A percentile compares a stretch with the other conserved stretches of the same genome.
These are phyloP conservation scores for Ceratocystiopsis sp. DNA, from an alignment of 2,329 filamentous ascomycete species.

Conservation along the genomic window DNA sequence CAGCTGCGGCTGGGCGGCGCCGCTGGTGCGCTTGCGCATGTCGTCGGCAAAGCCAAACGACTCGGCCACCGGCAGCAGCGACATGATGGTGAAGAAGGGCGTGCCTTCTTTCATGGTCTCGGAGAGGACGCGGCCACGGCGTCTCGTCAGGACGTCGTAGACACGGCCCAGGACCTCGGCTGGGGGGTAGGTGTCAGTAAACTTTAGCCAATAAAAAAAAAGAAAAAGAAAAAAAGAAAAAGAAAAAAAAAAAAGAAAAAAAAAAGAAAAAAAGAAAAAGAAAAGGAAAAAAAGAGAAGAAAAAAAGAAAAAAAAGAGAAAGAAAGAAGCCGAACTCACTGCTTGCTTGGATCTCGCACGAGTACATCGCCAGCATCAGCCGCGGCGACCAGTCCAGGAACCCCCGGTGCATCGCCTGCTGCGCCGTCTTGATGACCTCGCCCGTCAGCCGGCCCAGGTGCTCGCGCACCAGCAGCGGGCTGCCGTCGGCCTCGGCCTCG, in stretches of 20 bases:
- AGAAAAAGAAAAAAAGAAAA: not conserved
- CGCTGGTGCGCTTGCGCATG: slow-evolving; percentile 85
- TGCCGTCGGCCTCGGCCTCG: slow-evolving; percentile 11
- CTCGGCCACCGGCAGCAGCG: slow-evolving; percentile 78
- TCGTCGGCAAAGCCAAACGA: slow-evolving; percentile 94
- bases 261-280: too few relatives aligned
- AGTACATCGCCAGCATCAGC: slow-evolving; percentile 96
- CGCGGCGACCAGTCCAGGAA: slow-evolving; percentile 94
- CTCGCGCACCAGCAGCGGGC: slow-evolving; percentile 24
- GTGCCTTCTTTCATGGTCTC: slow-evolving; percentile 91
- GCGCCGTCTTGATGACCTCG: slow-evolving; percentile 80
- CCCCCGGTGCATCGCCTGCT: slow-evolving; percentile 64
- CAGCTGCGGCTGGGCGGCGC: slow-evolving; percentile 80
- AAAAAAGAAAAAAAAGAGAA: not conserved
- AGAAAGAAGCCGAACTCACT: slow-evolving; percentile 30
- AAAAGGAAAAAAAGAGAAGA: too few relatives aligned
- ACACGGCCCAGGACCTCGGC: slow-evolving; percentile 88
- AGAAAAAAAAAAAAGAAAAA: not conserved
- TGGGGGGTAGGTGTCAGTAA: too few relatives aligned
- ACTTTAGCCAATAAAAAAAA: too few relatives aligned
- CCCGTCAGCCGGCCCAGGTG: slow-evolving; percentile 69
- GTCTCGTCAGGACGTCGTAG: slow-evolving; percentile 92
- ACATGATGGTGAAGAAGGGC: slow-evolving; percentile 87
- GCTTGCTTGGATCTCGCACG: slow-evolving; percentile 89
- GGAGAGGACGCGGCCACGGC: slow-evolving; percentile 73